Evolutionary conservation across 2,329 filamentous ascomycete species (phyloP), one percentile per base, ranked within the genome.

Genomic region (Venturiaceae sp.): DNA sequence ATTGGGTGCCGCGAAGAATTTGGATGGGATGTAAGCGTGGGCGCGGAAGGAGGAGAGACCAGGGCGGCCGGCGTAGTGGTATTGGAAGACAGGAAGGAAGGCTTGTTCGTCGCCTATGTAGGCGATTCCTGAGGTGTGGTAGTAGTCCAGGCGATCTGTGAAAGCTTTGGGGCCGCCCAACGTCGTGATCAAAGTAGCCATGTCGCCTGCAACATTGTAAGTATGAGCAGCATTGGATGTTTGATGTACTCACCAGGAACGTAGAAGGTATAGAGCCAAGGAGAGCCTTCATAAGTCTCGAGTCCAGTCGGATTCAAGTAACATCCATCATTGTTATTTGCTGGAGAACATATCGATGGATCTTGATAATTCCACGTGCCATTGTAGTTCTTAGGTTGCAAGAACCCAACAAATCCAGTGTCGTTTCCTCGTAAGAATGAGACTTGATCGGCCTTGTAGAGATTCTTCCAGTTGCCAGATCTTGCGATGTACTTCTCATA

Each of bases 211-310:
- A n/a, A n/a, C n/a, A n/a, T n/a, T n/a, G n/a, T n/a, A n/a, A n/a
- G n/a, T n/a, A n/a, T n/a, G n/a, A n/a, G n/a, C n/a, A n/a, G n/a
- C n/a, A 16, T 33, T 37, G 4, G 3, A 53, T 37, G 7, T 2
- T 34, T 2, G 23, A 23, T 21, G 55, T 72, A 67, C 55, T 76
- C 74, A 33, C 77, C 74, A 0, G 75, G 75, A 0, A 76, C 75
- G 58, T 74, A 77, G 63, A 64, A 90, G n/a, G 82, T 82, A 66
- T 90, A 90, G 58, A 89, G 80, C 87, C 87, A 91, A 1, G 81
- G 74, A 60, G 81, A 84, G 47, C 82, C 84, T 68, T 91, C 87
- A 63, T 87, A 90, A 0, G 86, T 90, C 69, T 90, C 87, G 6
- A 80, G 77, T 0, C 81, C 85, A 1, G 70, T 72, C 1, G 62